These are phyloP conservation scores for Fusarium devonianum DNA, from an alignment of 2,329 filamentous ascomycete species.

Conservation along the genomic window DNA sequence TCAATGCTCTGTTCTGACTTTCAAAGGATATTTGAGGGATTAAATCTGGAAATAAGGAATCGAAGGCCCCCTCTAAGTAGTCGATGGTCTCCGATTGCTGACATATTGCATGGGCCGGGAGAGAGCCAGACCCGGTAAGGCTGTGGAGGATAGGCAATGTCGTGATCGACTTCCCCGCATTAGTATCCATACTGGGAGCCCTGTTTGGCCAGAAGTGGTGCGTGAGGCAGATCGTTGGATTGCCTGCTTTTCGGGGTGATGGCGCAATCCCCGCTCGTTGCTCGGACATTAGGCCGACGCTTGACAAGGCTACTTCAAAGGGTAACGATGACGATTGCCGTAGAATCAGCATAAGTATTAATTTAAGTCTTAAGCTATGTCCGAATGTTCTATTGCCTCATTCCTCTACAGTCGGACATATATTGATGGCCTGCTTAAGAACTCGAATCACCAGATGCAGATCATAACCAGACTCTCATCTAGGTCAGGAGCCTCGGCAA, in stretches of 20 bases:
- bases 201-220: not conserved
- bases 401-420: too few species aligned
- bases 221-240: not conserved
- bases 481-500: too few species aligned
- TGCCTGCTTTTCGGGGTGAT: not conserved
- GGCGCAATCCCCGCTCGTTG: not conserved
- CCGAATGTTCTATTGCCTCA: too few species aligned
- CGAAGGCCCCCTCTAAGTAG: not conserved
- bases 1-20: too few species aligned
- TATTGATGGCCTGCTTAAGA: too few species aligned
- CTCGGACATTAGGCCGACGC: not conserved
- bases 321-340: not conserved
- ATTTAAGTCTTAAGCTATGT: too few species aligned
- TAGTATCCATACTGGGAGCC: too few species aligned
- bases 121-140: not conserved
- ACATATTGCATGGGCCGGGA: not conserved
- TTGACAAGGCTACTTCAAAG: not conserved
- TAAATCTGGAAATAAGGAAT: not conserved
- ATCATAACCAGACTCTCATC: too few species aligned
- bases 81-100: not conserved
- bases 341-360: too few species aligned
- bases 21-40: too few species aligned
- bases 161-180: conserved; percentile 14
- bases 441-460: too few species aligned
- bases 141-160: not conserved